Conservation (phyloP, 352 stramenopile species). For the Phytophthora podocarpi region DNA sequence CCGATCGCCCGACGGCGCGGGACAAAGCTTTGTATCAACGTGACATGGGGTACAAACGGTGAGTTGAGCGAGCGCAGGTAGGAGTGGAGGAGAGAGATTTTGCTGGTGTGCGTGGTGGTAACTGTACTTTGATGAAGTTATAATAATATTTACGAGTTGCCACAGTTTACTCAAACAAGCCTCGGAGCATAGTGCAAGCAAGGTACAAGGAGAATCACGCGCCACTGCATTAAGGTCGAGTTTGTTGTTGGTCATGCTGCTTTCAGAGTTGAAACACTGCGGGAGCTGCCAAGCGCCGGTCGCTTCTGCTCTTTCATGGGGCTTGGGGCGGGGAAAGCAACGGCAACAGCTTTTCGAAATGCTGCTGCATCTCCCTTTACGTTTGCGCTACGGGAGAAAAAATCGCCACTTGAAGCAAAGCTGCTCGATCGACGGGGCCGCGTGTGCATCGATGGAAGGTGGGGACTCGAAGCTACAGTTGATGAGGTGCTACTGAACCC, state of each 20-base stretch:
- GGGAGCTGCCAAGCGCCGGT: conserved; percentile 1
- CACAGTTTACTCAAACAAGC: conserved; percentile 27
- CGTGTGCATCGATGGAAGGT: conserved; percentile 29
- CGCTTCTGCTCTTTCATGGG: conserved; percentile 17
- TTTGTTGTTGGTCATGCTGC: conserved; percentile 26
- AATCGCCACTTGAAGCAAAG: conserved; percentile 45
- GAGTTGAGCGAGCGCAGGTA: conserved; percentile 17
- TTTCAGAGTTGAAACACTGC: conserved; percentile 24
- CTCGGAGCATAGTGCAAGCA: background rate
- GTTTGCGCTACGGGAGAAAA: conserved; percentile 31
- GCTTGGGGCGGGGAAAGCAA: background rate
- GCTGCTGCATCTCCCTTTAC: conserved; percentile 8
- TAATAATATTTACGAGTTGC: conserved; percentile 51
- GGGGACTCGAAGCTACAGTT: conserved; percentile 13
- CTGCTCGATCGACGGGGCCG: conserved; percentile 38
- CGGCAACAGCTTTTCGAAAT: conserved; percentile 16
- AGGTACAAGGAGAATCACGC: conserved; percentile 17
- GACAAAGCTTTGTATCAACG: conserved; percentile 84
- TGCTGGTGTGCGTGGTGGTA: conserved; percentile 18
- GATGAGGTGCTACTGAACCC: conserved; percentile 39
- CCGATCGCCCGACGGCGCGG: conserved; percentile 72
- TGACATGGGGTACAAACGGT: conserved; percentile 82
- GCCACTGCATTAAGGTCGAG: background rate
- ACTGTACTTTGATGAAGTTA: conserved; percentile 33
- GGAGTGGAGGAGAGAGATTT: conserved; percentile 3